Evolutionary conservation across 768 basidiomycete species (phyloP), one percentile per base, ranked within the genome.

Genomic region (Mycena epipterygia): DNA sequence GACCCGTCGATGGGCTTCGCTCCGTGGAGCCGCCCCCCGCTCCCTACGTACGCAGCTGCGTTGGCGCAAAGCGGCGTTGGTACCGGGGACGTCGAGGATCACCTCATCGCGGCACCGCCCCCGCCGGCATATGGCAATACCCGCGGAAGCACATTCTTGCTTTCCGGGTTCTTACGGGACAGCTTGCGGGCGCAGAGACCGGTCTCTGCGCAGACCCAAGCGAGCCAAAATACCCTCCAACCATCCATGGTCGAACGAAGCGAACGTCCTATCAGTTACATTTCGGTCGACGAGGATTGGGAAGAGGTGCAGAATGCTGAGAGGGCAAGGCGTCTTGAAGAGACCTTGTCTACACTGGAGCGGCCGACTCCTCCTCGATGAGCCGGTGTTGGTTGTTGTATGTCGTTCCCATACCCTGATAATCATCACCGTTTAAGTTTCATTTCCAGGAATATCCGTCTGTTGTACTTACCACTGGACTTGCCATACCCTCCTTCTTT

Each of bases 111-210:
- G 4, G 85, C 83, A 23, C 85, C 89, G 5, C 92, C 93, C 1
- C 93, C 93, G 9, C 93, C 93, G 13, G 90, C 91, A n/a, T 93
- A 93, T 77, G 92, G 93, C 27, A 86, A 92, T 73, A 91, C 90
- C 23, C 86, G 92, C 55, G 91, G 91, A 39, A 92, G 90, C 80
- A 91, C 85, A 23, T 82, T 93, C 49, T 75, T 93, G 49, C 82
- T 92, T 23, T 75, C 86, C 0, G 89, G 89, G 7, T 87, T 84
- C 77, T 76, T 91, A 61, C 79, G 82, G 49, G 81, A 86, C 29
- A 85, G 84, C 67, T 74, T 88, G 73, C 76, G 89, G n/a, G 83
- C 84, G 33, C 85, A 88, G 75, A 81, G 88, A 63, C 87, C 86
- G 59, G 56, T 71, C 17, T 85, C 86, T 62, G 79, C 74, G 33